Evolutionary conservation across 192 early-diverging fungal genomes (phyloP).

Genomic region (Coemansia sp.): DNA sequence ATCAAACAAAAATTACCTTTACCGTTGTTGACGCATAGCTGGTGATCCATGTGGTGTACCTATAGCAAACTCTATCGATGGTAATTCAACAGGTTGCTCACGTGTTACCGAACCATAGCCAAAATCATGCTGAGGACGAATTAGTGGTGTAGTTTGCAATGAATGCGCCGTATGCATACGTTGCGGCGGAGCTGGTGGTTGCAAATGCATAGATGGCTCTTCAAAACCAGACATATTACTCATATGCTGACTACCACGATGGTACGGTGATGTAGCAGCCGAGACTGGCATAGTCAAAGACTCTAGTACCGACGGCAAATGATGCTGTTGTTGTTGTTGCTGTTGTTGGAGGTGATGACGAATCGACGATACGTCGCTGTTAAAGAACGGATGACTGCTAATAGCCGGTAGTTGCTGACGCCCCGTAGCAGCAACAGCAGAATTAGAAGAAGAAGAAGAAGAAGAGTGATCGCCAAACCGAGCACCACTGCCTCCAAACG

Average conservation of each 20-base stretch:
- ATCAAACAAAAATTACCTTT: background rate
- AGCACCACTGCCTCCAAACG: too few species aligned
- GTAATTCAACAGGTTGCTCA: too few species aligned
- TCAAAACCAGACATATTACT: too few species aligned
- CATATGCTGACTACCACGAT: too few species aligned
- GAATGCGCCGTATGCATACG: constrained; percentile 12
- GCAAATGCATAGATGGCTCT: too few species aligned
- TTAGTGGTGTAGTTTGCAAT: constrained; percentile 39
- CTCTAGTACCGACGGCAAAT: background rate
- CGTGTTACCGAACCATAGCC: background rate
- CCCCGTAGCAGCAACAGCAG: too few species aligned
- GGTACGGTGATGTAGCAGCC: background rate
- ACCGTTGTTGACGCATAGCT: background rate
- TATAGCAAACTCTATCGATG: too few species aligned
- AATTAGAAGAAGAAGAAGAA: too few species aligned
- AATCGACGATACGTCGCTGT: constrained; percentile 41
- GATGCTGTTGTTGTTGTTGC: constrained; percentile 11
- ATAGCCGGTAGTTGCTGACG: background rate
- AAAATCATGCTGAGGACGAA: constrained; percentile 23
- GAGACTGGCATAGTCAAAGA: background rate
- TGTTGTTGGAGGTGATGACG: constrained; percentile 37
- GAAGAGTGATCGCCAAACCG: background rate
- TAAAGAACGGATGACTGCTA: constrained; percentile 29
- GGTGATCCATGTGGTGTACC: too few species aligned
- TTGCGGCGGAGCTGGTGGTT: too few species aligned